A percentile compares a stretch with the other conserved stretches of the same genome.
phyloP scores from a whole-genome alignment of 148 eudicot genomes.

The Amaranthus palmeri region DNA sequence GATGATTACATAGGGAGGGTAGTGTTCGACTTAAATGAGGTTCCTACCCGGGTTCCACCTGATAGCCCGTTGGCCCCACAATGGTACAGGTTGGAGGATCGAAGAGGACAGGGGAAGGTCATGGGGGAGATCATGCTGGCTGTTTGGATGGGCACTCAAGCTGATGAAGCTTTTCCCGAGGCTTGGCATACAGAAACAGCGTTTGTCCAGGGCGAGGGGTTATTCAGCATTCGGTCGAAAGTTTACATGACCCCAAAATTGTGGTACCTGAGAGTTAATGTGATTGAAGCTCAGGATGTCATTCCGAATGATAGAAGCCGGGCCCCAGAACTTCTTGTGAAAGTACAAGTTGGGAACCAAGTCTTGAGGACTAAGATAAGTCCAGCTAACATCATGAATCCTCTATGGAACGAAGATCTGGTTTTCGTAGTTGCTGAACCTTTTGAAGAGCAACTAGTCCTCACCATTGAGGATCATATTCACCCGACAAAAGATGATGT shows the following conservation, averaged over 20 bases:
- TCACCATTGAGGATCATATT: slow-evolving; percentile 48
- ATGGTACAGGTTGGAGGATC: slow-evolving; percentile 69
- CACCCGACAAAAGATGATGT: slow-evolving; percentile 54
- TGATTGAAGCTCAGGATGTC: slow-evolving; percentile 75
- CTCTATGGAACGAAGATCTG: slow-evolving; percentile 69
- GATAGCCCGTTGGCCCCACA: slow-evolving; percentile 76
- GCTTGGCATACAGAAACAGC: slow-evolving; percentile 77
- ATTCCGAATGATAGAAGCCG: slow-evolving; percentile 46
- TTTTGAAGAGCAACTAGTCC: slow-evolving; percentile 57
- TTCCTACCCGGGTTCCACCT: slow-evolving; percentile 67
- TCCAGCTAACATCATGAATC: slow-evolving; percentile 36
- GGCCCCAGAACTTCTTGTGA: slow-evolving; percentile 51
- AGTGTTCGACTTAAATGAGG: slow-evolving; percentile 60
- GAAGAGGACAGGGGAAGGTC: slow-evolving; percentile 44
- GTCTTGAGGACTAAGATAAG: slow-evolving; percentile 47
- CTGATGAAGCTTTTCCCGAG: slow-evolving; percentile 76
- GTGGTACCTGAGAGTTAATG: slow-evolving; percentile 70
- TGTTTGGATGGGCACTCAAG: slow-evolving; percentile 83
- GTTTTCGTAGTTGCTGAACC: slow-evolving; percentile 74
- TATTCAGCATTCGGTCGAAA: slow-evolving; percentile 53
- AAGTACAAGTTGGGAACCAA: slow-evolving; percentile 61
- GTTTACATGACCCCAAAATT: slow-evolving; percentile 72
- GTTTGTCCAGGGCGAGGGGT: slow-evolving; percentile 53
- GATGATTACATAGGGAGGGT: slow-evolving; percentile 66
- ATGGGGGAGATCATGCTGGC: slow-evolving; percentile 66